Evolutionary conservation across 331 rosid genomes (phyloP).

Genomic region (Erythrophleum ivorense): DNA sequence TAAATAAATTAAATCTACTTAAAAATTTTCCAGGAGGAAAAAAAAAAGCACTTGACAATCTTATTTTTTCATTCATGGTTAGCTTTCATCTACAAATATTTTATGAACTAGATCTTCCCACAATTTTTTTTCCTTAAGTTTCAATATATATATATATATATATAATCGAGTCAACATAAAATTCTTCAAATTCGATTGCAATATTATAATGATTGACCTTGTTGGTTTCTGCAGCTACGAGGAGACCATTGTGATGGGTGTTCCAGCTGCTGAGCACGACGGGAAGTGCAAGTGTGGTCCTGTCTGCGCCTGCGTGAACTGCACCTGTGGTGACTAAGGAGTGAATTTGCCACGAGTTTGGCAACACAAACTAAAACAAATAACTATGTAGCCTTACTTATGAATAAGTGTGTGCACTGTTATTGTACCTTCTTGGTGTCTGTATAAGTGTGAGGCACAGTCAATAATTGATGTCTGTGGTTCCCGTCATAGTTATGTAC

Average conservation of each 20-base stretch:
- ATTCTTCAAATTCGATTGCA: too few relatives aligned
- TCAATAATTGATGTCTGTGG: constrained; percentile 9
- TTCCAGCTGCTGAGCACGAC: constrained; percentile 39
- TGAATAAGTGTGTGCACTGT: constrained; percentile 44
- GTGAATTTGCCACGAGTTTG: constrained; percentile 37
- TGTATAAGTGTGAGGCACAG: constrained; percentile 32
- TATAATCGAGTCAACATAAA: too few relatives aligned
- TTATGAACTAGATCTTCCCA: too few relatives aligned
- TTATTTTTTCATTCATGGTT: too few relatives aligned
- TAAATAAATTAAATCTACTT: too few relatives aligned
- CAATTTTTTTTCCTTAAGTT: too few relatives aligned
- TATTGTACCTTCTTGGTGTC: constrained; percentile 8
- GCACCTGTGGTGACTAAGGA: constrained; percentile 47
- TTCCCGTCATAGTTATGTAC: not conserved
- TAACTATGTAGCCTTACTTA: constrained; percentile 29
- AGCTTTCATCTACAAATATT: too few relatives aligned
- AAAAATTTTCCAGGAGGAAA: too few relatives aligned
- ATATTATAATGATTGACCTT: too few relatives aligned
- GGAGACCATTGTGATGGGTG: constrained; percentile 40
- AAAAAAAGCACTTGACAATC: too few relatives aligned
- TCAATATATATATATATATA: too few relatives aligned
- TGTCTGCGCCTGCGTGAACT: constrained; percentile 45
- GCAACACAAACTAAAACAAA: not conserved
- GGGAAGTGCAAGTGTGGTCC: constrained; percentile 55
- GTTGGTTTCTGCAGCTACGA: constrained; percentile 35